Conservation (phyloP, 2,329 filamentous ascomycete genomes). For the Scytalidium sp. region DNA sequence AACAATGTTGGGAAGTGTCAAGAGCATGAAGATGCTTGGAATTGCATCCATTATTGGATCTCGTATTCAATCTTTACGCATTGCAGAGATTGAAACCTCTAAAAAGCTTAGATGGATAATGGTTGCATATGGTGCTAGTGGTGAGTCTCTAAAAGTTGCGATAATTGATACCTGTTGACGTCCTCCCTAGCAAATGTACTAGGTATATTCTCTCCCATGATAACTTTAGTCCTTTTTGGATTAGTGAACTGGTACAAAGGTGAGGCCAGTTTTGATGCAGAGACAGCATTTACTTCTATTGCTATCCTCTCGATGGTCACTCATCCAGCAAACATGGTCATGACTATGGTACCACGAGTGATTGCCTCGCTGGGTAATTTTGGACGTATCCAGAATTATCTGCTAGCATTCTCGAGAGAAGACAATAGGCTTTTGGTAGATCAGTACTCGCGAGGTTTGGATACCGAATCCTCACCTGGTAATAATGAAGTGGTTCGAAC, state of each 20-base stretch:
- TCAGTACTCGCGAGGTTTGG: background rate
- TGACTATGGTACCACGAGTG: slow-evolving; percentile 8
- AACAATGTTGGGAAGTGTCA: slow-evolving; percentile 32
- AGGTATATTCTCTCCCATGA: slow-evolving; percentile 37
- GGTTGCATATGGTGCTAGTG: slow-evolving; percentile 38
- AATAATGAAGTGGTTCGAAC: slow-evolving; percentile 15
- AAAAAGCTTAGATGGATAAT: slow-evolving; percentile 36
- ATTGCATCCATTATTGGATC: slow-evolving; percentile 20
- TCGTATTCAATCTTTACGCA: slow-evolving; percentile 24
- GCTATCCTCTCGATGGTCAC: background rate
- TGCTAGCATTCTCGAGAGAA: slow-evolving; percentile 8
- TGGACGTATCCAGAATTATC: slow-evolving; percentile 8
- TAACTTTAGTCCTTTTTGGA: slow-evolving; percentile 35
- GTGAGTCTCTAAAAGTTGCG: slow-evolving; percentile 21
- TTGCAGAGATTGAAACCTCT: slow-evolving; percentile 30
- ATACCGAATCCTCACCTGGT: slow-evolving; percentile 2
- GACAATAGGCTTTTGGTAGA: slow-evolving; percentile 5
- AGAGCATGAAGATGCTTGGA: slow-evolving; percentile 35
- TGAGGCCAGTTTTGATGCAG: background rate
- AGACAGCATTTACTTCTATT: background rate
- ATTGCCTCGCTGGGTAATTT: slow-evolving; percentile 14
- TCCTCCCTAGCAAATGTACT: slow-evolving; percentile 35
- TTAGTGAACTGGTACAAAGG: slow-evolving; percentile 18
- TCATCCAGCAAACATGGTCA: slow-evolving; percentile 2
- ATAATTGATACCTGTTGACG: slow-evolving; percentile 1